Conservation (phyloP, 768 basidiomycete species). For the Suillus americanus region DNA sequence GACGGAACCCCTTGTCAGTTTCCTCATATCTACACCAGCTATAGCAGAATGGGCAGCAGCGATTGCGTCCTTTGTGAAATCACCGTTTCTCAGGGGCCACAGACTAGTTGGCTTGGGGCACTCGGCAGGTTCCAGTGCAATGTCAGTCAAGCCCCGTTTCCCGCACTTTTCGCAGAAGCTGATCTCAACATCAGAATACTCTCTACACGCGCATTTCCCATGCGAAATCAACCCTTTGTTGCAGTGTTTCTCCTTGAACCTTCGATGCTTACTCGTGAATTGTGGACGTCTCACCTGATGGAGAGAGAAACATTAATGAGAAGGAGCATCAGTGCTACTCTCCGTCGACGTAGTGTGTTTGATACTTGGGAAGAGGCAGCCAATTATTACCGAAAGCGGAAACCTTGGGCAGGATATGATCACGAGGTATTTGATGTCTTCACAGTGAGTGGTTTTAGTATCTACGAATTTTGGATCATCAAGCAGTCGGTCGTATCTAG, state of each 20-base stretch:
- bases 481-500: slow-evolving; percentile 11
- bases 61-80: slow-evolving; percentile 34
- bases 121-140: slow-evolving; percentile 43
- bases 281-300: slow-evolving; percentile 37
- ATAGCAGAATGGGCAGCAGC: slow-evolving; percentile 39
- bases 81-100: slow-evolving; percentile 33
- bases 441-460: slow-evolving; percentile 30
- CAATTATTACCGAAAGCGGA: slow-evolving; percentile 40
- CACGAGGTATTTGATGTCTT: slow-evolving; percentile 37
- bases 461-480: not conserved
- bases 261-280: slow-evolving; percentile 38
- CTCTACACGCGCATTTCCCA: slow-evolving; percentile 34
- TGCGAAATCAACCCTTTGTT: slow-evolving; percentile 28
- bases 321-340: slow-evolving; percentile 33
- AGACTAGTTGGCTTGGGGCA: slow-evolving; percentile 42
- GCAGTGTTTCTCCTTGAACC: slow-evolving; percentile 48
- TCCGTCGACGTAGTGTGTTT: slow-evolving; percentile 44
- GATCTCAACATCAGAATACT: slow-evolving; percentile 32
- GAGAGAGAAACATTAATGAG: slow-evolving; percentile 40
- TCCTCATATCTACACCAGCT: slow-evolving; percentile 22
- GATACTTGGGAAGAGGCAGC: slow-evolving; percentile 39
- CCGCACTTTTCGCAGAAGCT: not conserved
- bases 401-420: slow-evolving; percentile 51
- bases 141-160: slow-evolving; percentile 27
- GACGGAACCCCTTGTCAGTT: not conserved